Conservation (phyloP, 2,329 filamentous ascomycete genomes). For the Fusarium transvaalense region DNA sequence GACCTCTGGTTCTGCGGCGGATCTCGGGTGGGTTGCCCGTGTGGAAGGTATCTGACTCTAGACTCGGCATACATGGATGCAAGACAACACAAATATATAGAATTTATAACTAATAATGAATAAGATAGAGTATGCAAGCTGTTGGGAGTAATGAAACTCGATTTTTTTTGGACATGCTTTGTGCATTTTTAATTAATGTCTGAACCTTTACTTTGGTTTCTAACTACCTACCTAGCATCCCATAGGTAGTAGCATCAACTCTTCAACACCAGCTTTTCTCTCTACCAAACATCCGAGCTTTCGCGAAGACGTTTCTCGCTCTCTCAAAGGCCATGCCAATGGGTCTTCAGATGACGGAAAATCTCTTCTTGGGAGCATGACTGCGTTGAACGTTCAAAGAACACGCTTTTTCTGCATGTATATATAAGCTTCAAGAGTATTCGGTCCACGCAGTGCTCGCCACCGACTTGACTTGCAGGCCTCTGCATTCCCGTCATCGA, state of each 20-base stretch:
- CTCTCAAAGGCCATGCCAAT: not conserved
- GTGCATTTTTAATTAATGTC: not conserved
- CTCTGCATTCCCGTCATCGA: not conserved
- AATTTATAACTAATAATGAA: not conserved
- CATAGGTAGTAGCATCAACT: not conserved
- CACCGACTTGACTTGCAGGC: not conserved
- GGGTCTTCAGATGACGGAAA: not conserved
- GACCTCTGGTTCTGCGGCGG: slow-evolving; percentile 24
- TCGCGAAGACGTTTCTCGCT: not conserved
- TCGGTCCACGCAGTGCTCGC: not conserved
- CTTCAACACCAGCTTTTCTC: slow-evolving; percentile 9
- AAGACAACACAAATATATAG: not conserved
- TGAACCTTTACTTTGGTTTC: not conserved
- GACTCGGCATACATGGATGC: not conserved
- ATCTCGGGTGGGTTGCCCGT: slow-evolving; percentile 15
- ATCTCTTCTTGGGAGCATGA: not conserved
- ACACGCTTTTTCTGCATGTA: not conserved
- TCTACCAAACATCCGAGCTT: not conserved
- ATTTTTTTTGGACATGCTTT: not conserved
- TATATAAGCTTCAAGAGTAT: not conserved
- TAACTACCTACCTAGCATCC: not conserved
- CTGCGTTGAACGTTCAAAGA: not conserved
- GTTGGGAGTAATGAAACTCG: too few relatives aligned
- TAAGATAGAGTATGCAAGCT: not conserved
- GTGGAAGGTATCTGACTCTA: not conserved